Base-by-base conservation (phyloP, 2,329 filamentous ascomycete genomes). In the Podosphaera fusca region DNA sequence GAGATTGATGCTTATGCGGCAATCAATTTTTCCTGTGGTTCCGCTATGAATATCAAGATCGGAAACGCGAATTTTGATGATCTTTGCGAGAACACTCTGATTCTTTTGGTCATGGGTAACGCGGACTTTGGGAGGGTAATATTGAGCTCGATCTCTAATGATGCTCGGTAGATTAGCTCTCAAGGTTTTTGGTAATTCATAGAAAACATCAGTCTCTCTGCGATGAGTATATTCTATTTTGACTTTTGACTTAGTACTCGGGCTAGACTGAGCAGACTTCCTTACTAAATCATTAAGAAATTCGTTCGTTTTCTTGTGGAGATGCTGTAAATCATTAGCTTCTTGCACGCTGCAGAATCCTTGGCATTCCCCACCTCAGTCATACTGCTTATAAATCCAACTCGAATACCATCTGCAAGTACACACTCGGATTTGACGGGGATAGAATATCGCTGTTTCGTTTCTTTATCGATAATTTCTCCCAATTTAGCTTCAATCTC, bases 401-500 rank as follows among this genome's bases (percentile, higher is more conserved):
- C 74, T 50, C 78, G 75, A 36, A 74, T 73, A 31, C 74, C 76
- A 36, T 80, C 76, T 52, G 74, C 73, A 29, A 94, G 69, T 5
- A 94, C 72, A 53, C 79, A 84, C 67, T 92, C 85, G 0, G 85
- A 82, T 30, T 75, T 69, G 3, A 92, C 75, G 4, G 80, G 79
- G 8, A 89, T 70, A 8, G 76, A 72, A 33, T 89, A 72, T n/a
- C 87, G 77, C 52, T 81, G 74, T 58, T 83, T 79, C 5, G 80
- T 85, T 59, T 82, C 78, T 65, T 80, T 81, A 67, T 87, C 82
- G 58, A 90, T 78, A 12, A 96, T 75, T 33, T 81, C 83, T 21
- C 92, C 92, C 53, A 96, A 74, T 69, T 96, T 96, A 8, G 88
- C 92, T 71, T 98, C 92, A 57, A 98, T 85, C 69, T 98, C 92